phyloP scores from a whole-genome alignment of 768 basidiomycete species.

The Hericium coralloides region DNA sequence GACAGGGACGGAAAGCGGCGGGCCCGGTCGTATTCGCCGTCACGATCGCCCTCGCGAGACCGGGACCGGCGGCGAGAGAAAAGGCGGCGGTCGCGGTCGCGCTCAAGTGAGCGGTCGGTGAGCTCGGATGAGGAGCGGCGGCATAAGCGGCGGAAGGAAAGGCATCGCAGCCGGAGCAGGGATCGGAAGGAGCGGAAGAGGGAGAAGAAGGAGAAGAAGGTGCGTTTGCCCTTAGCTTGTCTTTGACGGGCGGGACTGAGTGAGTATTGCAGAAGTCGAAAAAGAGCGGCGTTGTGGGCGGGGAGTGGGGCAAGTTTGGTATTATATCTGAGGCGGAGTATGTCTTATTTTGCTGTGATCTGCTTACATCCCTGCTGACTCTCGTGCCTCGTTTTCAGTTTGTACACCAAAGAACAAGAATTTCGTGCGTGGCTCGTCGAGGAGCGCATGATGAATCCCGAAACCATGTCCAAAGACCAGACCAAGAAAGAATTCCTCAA shows the following conservation, averaged over 20 bases:
- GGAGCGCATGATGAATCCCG: slow-evolving; percentile 86
- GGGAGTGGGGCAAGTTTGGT: slow-evolving; percentile 89
- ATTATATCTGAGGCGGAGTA: slow-evolving; percentile 81
- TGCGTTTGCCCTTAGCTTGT: slow-evolving; percentile 25
- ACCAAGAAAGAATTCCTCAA: slow-evolving; percentile 77
- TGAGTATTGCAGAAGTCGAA: slow-evolving; percentile 37
- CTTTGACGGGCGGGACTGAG: background rate
- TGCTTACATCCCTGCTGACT: background rate
- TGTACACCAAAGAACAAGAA: slow-evolving; percentile 77
- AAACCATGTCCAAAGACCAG: slow-evolving; percentile 78
- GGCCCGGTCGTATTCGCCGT: background rate
- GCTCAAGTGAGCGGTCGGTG: slow-evolving; percentile 14
- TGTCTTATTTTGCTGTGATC: slow-evolving; percentile 21
- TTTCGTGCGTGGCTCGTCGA: slow-evolving; percentile 92
- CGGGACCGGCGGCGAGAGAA: slow-evolving; percentile 7
- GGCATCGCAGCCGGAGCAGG: slow-evolving; percentile 25
- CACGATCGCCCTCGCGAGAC: slow-evolving; percentile 11
- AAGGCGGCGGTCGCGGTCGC: slow-evolving; percentile 23
- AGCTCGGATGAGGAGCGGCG: background rate
- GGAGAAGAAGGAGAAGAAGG: slow-evolving; percentile 60
- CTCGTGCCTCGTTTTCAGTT: slow-evolving; percentile 36
- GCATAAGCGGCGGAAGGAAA: background rate
- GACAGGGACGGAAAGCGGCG: slow-evolving; percentile 19
- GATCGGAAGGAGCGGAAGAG: slow-evolving; percentile 29
- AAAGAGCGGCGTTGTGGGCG: slow-evolving; percentile 41